Conservation (phyloP, 2,329 filamentous ascomycete genomes). For the Penicillium sp. region DNA sequence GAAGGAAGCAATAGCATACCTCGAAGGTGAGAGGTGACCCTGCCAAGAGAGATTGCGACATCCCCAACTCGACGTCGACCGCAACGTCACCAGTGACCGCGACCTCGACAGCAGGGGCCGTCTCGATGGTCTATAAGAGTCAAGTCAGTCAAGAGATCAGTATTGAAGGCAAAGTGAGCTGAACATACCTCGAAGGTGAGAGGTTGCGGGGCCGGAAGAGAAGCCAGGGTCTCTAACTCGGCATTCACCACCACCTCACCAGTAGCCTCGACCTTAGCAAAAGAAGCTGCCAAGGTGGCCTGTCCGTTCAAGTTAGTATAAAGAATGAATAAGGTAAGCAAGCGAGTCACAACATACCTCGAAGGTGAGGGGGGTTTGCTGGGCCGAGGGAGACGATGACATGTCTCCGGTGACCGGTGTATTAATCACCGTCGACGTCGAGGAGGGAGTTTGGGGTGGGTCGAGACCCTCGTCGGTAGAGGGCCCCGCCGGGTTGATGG, state of each 20-base stretch:
- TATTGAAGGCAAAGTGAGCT: neutral
- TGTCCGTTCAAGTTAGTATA: neutral
- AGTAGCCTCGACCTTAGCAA: neutral
- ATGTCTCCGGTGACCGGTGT: neutral
- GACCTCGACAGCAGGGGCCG: neutral
- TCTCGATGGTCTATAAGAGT: neutral
- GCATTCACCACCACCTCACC: neutral
- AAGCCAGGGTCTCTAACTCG: neutral
- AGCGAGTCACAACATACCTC: neutral
- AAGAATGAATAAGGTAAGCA: neutral
- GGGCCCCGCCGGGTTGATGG: neutral
- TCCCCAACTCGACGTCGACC: neutral
- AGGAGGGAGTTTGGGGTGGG: neutral
- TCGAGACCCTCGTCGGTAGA: neutral
- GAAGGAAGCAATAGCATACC: neutral
- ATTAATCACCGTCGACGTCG: neutral
- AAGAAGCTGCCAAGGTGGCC: neutral
- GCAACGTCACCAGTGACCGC: neutral
- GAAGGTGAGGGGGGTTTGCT: neutral
- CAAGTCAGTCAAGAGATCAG: neutral
- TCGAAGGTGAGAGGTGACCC: neutral
- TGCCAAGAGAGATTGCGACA: neutral
- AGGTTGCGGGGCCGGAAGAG: neutral
- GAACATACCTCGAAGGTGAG: neutral
- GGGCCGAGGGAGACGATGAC: neutral